phyloP scores from a whole-genome alignment of 345 rosid genomes.

The Hibiscus syriacus region DNA sequence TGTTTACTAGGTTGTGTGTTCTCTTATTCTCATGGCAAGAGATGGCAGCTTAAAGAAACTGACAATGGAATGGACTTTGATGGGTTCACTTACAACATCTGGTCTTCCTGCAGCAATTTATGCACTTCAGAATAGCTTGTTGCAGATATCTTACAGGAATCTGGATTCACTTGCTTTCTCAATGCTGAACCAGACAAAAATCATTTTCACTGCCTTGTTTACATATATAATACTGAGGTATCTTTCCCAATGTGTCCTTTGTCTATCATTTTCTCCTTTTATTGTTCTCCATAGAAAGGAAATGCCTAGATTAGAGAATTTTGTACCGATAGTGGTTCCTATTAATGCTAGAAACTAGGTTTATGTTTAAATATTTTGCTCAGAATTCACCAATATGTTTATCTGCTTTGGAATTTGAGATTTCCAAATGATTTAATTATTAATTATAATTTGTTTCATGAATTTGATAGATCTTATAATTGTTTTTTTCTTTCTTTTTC shows the following conservation, averaged over 20 bases:
- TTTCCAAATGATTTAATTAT: neutral
- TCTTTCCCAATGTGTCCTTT: slow-evolving; percentile 4
- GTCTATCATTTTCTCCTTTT: neutral
- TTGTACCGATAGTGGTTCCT: neutral
- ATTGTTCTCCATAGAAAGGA: neutral
- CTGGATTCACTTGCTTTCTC: slow-evolving; percentile 96
- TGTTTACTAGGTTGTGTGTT: slow-evolving; percentile 56
- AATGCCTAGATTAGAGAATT: neutral
- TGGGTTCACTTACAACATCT: slow-evolving; percentile 86
- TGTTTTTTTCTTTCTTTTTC: neutral
- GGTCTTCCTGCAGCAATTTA: slow-evolving; percentile 97
- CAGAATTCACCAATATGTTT: neutral
- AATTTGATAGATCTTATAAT: neutral
- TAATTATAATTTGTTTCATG: neutral
- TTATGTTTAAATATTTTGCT: neutral
- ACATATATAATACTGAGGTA: slow-evolving; percentile 77
- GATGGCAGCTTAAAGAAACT: slow-evolving; percentile 64
- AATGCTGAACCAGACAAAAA: slow-evolving; percentile 91
- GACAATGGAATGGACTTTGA: slow-evolving; percentile 69
- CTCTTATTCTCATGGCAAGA: slow-evolving; percentile 76
- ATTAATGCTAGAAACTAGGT: neutral
- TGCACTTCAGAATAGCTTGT: slow-evolving; percentile 94
- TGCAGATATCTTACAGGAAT: slow-evolving; percentile 93
- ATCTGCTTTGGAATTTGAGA: neutral
- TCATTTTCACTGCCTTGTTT: slow-evolving; percentile 86